A percentile compares a stretch with the other conserved stretches of the same genome.
Evolutionary conservation across 1,139 yeast species (phyloP).

Genomic region (Yarrowia galli): DNA sequence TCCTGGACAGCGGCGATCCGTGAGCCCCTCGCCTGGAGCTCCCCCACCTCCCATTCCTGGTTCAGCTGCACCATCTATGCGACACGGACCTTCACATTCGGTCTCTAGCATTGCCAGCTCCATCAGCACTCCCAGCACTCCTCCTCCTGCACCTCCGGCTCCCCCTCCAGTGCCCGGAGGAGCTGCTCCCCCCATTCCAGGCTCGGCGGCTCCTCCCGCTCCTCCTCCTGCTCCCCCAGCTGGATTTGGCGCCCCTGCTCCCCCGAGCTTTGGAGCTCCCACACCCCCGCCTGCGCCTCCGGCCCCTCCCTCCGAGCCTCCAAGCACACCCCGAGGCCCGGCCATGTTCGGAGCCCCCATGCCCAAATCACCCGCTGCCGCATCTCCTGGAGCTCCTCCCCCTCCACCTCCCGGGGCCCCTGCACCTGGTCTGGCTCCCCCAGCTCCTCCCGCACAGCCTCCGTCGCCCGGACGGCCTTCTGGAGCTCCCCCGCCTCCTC

Average conservation of each 20-base stretch:
- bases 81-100: constrained; percentile 41
- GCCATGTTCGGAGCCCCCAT: constrained; percentile 45
- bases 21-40: constrained; percentile 17
- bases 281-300: constrained; percentile 47
- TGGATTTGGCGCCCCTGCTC: constrained; percentile 48
- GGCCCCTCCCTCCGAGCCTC: constrained; percentile 46
- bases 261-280: constrained; percentile 44
- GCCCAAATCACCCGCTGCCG: constrained; percentile 41
- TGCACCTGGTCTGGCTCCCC: constrained; percentile 46
- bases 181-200: constrained; percentile 40
- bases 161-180: constrained; percentile 23
- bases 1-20: constrained; percentile 28
- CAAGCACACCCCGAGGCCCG: constrained; percentile 46
- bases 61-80: constrained; percentile 39
- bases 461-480: constrained; percentile 45
- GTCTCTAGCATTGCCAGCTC: constrained; percentile 25
- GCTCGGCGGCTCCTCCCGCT: constrained; percentile 21
- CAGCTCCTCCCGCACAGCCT: constrained; percentile 49
- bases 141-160: constrained; percentile 41
- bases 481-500: constrained; percentile 45
- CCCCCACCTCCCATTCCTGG: constrained; percentile 27
- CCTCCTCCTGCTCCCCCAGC: constrained; percentile 43
- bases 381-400: constrained; percentile 41
- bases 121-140: constrained; percentile 24
- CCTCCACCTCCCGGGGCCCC: constrained; percentile 47